Evolutionary conservation across 1,139 yeast genomes (phyloP).

Genomic region (Saccharomycopsis phalli): DNA sequence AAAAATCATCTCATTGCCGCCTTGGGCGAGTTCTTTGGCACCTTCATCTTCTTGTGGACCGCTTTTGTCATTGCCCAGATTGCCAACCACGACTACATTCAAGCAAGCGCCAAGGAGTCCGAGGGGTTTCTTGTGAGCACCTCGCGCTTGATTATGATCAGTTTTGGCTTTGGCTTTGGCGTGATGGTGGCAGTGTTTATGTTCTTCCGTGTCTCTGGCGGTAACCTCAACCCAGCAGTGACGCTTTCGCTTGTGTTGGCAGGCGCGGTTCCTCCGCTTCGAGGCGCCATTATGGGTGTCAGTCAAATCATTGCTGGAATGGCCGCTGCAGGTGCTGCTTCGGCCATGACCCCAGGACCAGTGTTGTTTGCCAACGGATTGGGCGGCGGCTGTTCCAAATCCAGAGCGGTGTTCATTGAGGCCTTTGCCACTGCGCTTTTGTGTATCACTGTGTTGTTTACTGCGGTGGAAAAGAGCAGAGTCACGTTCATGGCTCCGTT

Average conservation of each 20-base stretch:
- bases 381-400: constrained; percentile 63
- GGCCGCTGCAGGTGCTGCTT: constrained; percentile 89
- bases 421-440: constrained; percentile 71
- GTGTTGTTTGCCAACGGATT: constrained; percentile 63
- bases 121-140: constrained; percentile 52
- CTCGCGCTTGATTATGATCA: constrained; percentile 56
- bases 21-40: constrained; percentile 73
- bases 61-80: constrained; percentile 80
- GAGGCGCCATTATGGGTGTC: constrained; percentile 57
- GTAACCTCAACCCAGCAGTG: constrained; percentile 87
- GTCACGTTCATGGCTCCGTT: constrained; percentile 78
- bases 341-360: constrained; percentile 80
- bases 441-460: constrained; percentile 68
- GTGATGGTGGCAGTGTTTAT: constrained; percentile 69
- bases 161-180: constrained; percentile 83
- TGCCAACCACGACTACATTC: constrained; percentile 59
- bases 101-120: constrained; percentile 26
- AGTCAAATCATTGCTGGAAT: constrained; percentile 78
- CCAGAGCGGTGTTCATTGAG: constrained; percentile 77
- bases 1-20: constrained; percentile 29
- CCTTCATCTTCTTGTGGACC: constrained; percentile 73
- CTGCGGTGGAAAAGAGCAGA: constrained; percentile 77
- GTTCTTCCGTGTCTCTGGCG: constrained; percentile 78
- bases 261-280: constrained; percentile 63
- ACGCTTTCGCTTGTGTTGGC: constrained; percentile 63